A percentile compares a stretch with the other conserved stretches of the same genome.
Evolutionary conservation across 768 basidiomycete species (phyloP).

Genomic region (Rubroboletus pulcherrimus): DNA sequence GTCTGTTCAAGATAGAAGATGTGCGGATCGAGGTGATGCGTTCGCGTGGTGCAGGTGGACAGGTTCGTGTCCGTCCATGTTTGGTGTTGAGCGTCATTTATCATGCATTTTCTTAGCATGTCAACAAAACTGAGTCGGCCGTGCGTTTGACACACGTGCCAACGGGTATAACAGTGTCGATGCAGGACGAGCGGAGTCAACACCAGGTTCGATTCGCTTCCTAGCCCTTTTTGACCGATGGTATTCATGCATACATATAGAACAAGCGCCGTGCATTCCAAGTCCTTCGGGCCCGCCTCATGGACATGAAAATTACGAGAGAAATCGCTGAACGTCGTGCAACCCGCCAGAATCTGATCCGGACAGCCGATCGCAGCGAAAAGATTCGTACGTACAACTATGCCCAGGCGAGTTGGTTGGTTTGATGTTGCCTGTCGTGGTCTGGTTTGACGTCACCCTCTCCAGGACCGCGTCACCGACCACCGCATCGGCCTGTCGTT

Average conservation of each 20-base stretch:
- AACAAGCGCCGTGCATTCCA: constrained; percentile 93
- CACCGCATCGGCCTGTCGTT: constrained; percentile 81
- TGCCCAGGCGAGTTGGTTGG: constrained; percentile 53
- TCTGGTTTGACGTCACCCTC: background rate
- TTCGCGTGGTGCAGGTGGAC: constrained; percentile 93
- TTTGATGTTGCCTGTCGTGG: background rate
- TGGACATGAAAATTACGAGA: constrained; percentile 71
- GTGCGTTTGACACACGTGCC: constrained; percentile 92
- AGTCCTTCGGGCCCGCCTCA: constrained; percentile 79
- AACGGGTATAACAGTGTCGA: constrained; percentile 90
- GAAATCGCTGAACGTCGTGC: constrained; percentile 71
- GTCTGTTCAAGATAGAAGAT: constrained; percentile 80
- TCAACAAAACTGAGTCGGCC: constrained; percentile 98
- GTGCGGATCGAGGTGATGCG: constrained; percentile 94
- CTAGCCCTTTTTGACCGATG: background rate
- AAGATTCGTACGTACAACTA: constrained; percentile 97
- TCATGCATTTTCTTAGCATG: constrained; percentile 58
- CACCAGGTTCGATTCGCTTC: constrained; percentile 59
- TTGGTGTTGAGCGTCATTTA: background rate
- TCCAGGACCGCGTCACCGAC: constrained; percentile 87
- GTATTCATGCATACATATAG: constrained; percentile 35
- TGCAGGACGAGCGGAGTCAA: constrained; percentile 97
- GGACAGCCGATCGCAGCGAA: constrained; percentile 82
- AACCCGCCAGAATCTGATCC: constrained; percentile 68
- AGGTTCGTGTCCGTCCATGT: constrained; percentile 44